Percentiles rank a stretch among this genome's conserved stretches.
Conservation (phyloP, 345 rosid species). For the Garcia nutans region DNA sequence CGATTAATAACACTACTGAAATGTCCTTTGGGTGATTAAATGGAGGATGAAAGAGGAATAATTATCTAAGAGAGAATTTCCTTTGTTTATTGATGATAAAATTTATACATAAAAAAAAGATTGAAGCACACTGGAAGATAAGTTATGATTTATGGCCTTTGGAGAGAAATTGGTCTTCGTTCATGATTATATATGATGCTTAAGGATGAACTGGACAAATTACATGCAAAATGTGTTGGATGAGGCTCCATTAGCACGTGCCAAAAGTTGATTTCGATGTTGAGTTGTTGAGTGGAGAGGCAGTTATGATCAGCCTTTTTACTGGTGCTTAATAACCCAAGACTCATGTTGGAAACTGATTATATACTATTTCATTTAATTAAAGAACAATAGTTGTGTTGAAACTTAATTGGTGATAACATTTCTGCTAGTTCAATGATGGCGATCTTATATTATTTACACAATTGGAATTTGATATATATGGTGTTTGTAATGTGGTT, state of each 20-base stretch:
- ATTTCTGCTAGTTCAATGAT: not conserved
- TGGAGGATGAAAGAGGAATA: not conserved
- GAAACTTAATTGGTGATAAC: not conserved
- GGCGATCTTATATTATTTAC: not conserved
- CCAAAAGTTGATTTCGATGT: not conserved
- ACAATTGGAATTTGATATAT: not conserved
- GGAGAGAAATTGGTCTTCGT: not conserved
- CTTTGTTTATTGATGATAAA: not conserved
- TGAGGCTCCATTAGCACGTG: not conserved
- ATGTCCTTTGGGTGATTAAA: not conserved
- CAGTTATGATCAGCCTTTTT: not conserved
- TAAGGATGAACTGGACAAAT: not conserved
- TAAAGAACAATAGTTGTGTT: too few relatives aligned
- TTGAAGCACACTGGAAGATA: not conserved
- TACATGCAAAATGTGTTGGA: not conserved
- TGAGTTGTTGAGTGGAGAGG: not conserved
- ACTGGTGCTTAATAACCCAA: not conserved
- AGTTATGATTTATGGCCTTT: not conserved
- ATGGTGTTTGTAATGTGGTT: constrained; percentile 14
- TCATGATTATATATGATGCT: not conserved
- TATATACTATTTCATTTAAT: too few relatives aligned
- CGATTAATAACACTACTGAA: not conserved
- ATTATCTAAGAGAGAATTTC: not conserved
- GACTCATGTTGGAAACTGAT: not conserved
- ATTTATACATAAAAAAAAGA: not conserved